phyloP scores from a whole-genome alignment of 768 basidiomycete species.

The Suillus sp. region DNA sequence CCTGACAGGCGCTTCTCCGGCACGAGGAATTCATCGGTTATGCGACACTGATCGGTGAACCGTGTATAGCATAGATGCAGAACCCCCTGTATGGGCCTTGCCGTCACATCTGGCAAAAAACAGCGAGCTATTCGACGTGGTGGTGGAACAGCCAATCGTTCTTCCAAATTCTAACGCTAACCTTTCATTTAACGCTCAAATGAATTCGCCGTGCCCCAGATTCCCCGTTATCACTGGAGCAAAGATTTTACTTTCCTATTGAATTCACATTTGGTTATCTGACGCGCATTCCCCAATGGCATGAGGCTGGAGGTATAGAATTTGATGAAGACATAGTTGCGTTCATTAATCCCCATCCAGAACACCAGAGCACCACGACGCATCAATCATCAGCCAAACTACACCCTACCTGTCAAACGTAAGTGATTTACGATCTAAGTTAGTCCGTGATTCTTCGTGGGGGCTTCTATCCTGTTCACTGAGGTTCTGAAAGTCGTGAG shows the following conservation, averaged over 20 bases:
- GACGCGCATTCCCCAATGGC: background rate
- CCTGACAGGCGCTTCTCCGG: background rate
- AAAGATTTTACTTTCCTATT: background rate
- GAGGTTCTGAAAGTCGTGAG: conserved; percentile 3
- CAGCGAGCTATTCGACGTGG: background rate
- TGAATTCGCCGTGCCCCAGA: background rate
- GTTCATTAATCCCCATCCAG: background rate
- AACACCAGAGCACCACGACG: background rate
- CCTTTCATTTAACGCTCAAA: background rate
- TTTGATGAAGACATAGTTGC: background rate
- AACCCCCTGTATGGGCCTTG: background rate
- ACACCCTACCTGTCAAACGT: conserved; percentile 2
- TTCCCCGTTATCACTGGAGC: conserved; percentile 4
- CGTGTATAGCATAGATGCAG: background rate
- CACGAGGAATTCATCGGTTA: background rate
- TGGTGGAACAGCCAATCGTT: background rate
- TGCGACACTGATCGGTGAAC: background rate
- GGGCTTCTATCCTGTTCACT: conserved; percentile 1
- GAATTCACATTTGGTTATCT: background rate
- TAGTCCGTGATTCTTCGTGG: background rate
- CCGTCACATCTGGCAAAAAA: background rate
- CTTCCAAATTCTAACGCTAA: background rate
- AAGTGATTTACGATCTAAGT: background rate
- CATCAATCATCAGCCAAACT: background rate
- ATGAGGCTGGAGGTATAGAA: background rate